Evolutionary conservation across 768 basidiomycete genomes (phyloP).

Genomic region (Chiua virens): DNA sequence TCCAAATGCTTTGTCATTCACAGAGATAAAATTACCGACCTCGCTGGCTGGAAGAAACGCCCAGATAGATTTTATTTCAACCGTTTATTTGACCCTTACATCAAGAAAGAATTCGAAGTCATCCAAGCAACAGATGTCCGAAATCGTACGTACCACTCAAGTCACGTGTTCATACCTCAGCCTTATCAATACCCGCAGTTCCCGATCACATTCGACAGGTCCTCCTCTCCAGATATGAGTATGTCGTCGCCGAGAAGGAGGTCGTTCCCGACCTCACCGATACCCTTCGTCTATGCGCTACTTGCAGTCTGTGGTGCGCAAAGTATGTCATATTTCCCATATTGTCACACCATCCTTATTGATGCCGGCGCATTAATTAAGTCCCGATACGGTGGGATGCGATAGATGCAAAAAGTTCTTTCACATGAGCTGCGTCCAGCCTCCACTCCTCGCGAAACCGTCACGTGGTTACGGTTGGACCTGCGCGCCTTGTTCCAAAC

Average conservation of each 20-base stretch:
- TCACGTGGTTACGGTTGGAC: constrained; percentile 98
- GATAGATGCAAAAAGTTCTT: constrained; percentile 91
- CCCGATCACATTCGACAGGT: constrained; percentile 78
- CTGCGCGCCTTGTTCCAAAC: constrained; percentile 87
- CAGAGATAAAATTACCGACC: constrained; percentile 91
- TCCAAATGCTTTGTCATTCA: constrained; percentile 93
- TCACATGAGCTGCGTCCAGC: constrained; percentile 93
- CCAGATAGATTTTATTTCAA: constrained; percentile 97
- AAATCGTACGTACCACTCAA: constrained; percentile 65
- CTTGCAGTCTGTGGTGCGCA: constrained; percentile 88
- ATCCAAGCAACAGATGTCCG: constrained; percentile 82
- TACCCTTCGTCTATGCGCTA: constrained; percentile 76
- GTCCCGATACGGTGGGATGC: constrained; percentile 84
- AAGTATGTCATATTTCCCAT: constrained; percentile 51
- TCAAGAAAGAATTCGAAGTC: constrained; percentile 97
- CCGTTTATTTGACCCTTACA: constrained; percentile 94
- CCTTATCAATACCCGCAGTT: constrained; percentile 45
- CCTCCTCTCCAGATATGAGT: constrained; percentile 84
- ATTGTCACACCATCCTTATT: constrained; percentile 19
- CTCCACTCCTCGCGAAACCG: constrained; percentile 87
- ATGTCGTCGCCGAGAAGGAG: constrained; percentile 93
- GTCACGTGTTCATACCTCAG: constrained; percentile 19
- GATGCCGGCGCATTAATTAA: constrained; percentile 36
- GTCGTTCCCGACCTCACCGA: constrained; percentile 90
- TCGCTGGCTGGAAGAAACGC: constrained; percentile 90